Evolutionary conservation across 805 yeast genomes (phyloP), one percentile per base, ranked within the genome.

Genomic region (Starmerella floricola): DNA sequence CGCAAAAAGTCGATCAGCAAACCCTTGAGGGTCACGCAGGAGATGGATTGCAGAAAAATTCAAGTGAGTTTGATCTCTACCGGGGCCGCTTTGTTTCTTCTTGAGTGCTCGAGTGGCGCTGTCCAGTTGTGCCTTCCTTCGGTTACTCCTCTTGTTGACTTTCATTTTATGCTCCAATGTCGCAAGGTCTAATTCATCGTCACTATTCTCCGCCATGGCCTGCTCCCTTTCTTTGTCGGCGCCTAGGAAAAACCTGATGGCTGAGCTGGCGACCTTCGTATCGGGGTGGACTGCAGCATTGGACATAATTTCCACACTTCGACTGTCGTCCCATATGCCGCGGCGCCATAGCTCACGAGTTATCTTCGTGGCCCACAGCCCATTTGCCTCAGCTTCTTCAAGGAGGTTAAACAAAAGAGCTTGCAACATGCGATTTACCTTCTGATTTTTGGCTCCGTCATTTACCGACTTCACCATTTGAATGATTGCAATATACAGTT

Each of bases 241-340:
- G 50, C 95, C 95, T 36, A 91, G 64, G 64, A 91, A 91, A 62
- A 91, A 91, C 55, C 76, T 69, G 24, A 84, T 91, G 47, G 95
- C 98, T 2, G 96, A 81, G 41, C 80, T 67, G 6, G 94, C 79
- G 36, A 91, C 91, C 63, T 91, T 91, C 13, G 70, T 67, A 55
- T 91, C 94, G 13, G 79, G 78, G 56, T 86, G 95, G 47, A 84
- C 63, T 2, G 96, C 85, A 1, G 97, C 96, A 54, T 85, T 91
- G 1, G 94, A 79, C 97, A 91, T 87, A 56, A 91, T 76, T 62
- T 91, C 98, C n/a, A 91, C 94, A 0, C 97, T 80, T 55, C 96
- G 71, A 0, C 94, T 74, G 60, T 91, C 99, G 61, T 86, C 96
- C 99, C 99, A 91, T 45, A 91, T 82, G 57, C 94, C 94, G 59